These are phyloP conservation scores for Nigrograna mackinnonii DNA, from an alignment of 2,329 filamentous ascomycete species.

Conservation along the genomic window DNA sequence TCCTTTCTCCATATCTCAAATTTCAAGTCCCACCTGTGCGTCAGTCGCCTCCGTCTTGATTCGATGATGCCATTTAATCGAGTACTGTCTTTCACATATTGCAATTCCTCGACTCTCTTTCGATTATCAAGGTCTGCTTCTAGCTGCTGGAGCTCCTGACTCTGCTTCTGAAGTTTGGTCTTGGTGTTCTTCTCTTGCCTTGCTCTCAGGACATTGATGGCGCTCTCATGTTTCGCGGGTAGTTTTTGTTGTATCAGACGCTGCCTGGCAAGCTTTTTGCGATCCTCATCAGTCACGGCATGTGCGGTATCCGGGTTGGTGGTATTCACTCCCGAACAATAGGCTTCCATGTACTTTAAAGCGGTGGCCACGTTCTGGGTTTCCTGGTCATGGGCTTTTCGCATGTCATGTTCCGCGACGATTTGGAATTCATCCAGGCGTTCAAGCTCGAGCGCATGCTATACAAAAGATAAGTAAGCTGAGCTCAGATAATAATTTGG, in stretches of 20 bases:
- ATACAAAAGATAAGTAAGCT: slow-evolving; percentile 19
- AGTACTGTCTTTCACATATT: slow-evolving; percentile 34
- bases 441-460: slow-evolving; percentile 44
- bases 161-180: slow-evolving; percentile 40
- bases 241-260: slow-evolving; percentile 42
- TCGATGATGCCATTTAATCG: slow-evolving; percentile 37
- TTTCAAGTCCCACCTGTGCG: slow-evolving; percentile 43
- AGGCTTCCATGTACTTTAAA: slow-evolving; percentile 53
- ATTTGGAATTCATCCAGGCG: slow-evolving; percentile 51
- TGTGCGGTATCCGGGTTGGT: slow-evolving; percentile 27
- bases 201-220: slow-evolving; percentile 51
- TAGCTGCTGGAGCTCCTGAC: slow-evolving; percentile 42
- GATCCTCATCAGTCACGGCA: slow-evolving; percentile 49
- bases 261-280: slow-evolving; percentile 47
- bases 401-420: slow-evolving; percentile 46
- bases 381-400: slow-evolving; percentile 45
- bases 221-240: slow-evolving; percentile 46
- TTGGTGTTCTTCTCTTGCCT: slow-evolving; percentile 46
- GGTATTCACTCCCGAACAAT: slow-evolving; percentile 43
- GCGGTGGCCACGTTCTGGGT: slow-evolving; percentile 48
- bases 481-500: slow-evolving; percentile 1
- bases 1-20: slow-evolving; percentile 43
- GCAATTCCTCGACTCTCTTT: slow-evolving; percentile 34
- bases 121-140: slow-evolving; percentile 36
- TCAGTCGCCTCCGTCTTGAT: slow-evolving; percentile 33